phyloP scores from a whole-genome alignment of 257 asterid genomes.

The Lantana camara region DNA sequence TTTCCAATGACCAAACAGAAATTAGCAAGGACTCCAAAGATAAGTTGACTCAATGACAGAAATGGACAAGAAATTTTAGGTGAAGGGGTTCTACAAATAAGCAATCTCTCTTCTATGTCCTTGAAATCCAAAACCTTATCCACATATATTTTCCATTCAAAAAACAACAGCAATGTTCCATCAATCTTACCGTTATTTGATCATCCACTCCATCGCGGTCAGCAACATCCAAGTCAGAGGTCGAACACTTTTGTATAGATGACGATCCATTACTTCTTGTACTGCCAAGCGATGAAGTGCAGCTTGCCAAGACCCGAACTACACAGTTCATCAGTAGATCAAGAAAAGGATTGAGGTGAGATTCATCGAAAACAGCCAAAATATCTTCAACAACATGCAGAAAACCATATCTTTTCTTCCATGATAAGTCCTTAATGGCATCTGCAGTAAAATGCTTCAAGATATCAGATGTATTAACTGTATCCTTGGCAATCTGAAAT shows the following conservation, averaged over 20 bases:
- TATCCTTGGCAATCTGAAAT: conserved; percentile 38
- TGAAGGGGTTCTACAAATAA: background rate
- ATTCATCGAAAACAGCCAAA: conserved; percentile 79
- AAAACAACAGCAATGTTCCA: conserved; percentile 10
- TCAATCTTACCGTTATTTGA: conserved; percentile 51
- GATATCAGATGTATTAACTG: conserved; percentile 45
- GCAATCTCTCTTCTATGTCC: background rate
- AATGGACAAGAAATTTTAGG: background rate
- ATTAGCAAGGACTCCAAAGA: background rate
- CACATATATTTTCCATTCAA: conserved; percentile 10
- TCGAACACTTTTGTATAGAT: conserved; percentile 27
- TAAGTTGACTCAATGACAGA: background rate
- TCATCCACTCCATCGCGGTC: conserved; percentile 43
- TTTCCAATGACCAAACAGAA: conserved; percentile 1
- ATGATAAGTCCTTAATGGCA: conserved; percentile 54
- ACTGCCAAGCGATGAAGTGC: conserved; percentile 56
- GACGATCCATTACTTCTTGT: conserved; percentile 34
- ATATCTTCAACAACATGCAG: conserved; percentile 82
- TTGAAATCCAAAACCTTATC: conserved; percentile 8
- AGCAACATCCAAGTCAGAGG: conserved; percentile 32
- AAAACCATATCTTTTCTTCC: conserved; percentile 82
- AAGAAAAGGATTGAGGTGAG: conserved; percentile 70
- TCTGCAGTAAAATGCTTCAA: conserved; percentile 58
- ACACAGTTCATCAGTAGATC: conserved; percentile 67
- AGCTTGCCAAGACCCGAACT: conserved; percentile 66